A percentile compares a stretch with the other conserved stretches of the same genome.
These are phyloP conservation scores for Blastobotrys mokoenaii DNA, from an alignment of 805 yeast genomes.

Conservation along the genomic window DNA sequence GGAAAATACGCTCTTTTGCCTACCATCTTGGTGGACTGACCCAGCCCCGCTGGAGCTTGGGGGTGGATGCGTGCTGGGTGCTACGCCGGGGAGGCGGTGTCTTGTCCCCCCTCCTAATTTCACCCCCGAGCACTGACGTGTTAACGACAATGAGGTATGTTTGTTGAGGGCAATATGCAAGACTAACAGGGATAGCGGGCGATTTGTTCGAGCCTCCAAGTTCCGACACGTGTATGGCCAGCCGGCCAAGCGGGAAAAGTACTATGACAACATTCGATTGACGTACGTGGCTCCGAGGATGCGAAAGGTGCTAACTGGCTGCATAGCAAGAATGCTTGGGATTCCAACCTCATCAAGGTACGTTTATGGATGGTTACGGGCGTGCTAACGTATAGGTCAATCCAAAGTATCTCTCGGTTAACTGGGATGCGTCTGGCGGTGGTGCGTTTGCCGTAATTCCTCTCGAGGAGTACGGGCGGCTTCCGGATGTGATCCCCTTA, in stretches of 20 bases:
- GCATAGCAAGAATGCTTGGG: constrained; percentile 89
- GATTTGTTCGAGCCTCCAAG: constrained; percentile 93
- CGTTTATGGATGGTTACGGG: constrained; percentile 86
- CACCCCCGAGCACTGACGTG: not conserved
- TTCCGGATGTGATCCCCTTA: constrained; percentile 87
- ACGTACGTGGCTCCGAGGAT: constrained; percentile 22
- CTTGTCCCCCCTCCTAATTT: not conserved
- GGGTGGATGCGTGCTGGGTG: not conserved
- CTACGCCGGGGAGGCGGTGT: not conserved
- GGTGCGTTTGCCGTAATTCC: constrained; percentile 97
- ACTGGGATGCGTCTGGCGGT: constrained; percentile 94
- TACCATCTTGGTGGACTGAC: too few species aligned
- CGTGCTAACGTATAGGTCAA: constrained; percentile 74
- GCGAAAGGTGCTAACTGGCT: constrained; percentile 28
- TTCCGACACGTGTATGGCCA: constrained; percentile 96
- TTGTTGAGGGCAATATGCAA: not conserved
- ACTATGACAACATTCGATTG: constrained; percentile 54
- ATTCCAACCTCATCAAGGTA: constrained; percentile 73
- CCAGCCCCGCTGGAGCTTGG: too few species aligned
- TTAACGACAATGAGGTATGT: constrained; percentile 3
- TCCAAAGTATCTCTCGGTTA: constrained; percentile 76
- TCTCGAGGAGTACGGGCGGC: constrained; percentile 74
- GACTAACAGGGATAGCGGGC: constrained; percentile 26
- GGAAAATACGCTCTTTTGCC: too few species aligned
- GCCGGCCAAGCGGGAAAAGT: constrained; percentile 59